A percentile compares a stretch with the other conserved stretches of the same genome.
Conservation (phyloP, 2,329 filamentous ascomycete species). For the Colletotrichum incanum region DNA sequence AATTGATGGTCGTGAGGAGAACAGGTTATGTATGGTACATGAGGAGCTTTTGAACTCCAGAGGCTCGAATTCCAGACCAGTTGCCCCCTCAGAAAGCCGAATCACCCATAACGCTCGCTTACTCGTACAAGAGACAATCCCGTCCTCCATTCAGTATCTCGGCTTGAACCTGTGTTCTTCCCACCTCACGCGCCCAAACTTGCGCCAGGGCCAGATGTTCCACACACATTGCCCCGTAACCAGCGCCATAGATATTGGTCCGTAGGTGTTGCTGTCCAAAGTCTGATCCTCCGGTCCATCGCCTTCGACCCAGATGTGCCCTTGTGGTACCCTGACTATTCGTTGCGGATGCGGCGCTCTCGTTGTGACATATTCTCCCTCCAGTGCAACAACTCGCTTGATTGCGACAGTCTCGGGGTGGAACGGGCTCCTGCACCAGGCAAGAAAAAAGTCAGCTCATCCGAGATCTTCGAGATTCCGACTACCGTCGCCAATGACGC, state of each 20-base stretch:
- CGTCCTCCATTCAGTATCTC: slow-evolving; percentile 51
- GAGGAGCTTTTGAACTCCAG: background rate
- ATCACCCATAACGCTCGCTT: slow-evolving; percentile 1
- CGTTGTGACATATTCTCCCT: slow-evolving; percentile 83
- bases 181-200: slow-evolving; percentile 72
- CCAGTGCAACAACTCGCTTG: slow-evolving; percentile 87
- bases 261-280: slow-evolving; percentile 91
- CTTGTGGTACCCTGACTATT: slow-evolving; percentile 78
- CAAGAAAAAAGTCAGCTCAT: slow-evolving; percentile 11
- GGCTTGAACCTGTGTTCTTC: slow-evolving; percentile 63
- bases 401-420: slow-evolving; percentile 80
- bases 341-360: slow-evolving; percentile 71
- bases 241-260: slow-evolving; percentile 83
- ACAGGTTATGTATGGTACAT: slow-evolving; percentile 3
- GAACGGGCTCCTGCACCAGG: slow-evolving; percentile 73
- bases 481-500: slow-evolving; percentile 45
- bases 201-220: slow-evolving; percentile 78
- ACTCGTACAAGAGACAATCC: slow-evolving; percentile 3
- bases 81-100: background rate
- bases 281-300: slow-evolving; percentile 82
- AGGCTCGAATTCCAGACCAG: background rate
- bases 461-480: background rate
- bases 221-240: slow-evolving; percentile 82
- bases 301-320: slow-evolving; percentile 96
- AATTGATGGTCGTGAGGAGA: background rate